Conservation (phyloP, 352 stramenopile genomes). For the Globisporangium iwayamae region DNA sequence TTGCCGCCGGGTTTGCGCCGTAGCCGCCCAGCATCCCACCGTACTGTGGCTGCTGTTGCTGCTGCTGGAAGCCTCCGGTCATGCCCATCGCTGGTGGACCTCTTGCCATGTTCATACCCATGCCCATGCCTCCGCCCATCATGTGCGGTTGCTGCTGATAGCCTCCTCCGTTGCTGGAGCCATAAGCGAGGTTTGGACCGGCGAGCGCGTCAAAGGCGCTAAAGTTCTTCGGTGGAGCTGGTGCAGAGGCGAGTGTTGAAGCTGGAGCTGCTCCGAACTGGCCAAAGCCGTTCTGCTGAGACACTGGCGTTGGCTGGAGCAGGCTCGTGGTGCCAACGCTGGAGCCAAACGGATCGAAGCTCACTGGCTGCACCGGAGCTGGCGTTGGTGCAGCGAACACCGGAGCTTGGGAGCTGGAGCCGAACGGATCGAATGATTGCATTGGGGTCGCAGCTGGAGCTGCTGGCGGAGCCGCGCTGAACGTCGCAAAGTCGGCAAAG, state of each 20-base stretch:
- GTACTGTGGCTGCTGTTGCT: constrained; percentile 21
- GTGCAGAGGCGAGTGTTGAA: constrained; percentile 8
- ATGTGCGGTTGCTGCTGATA: constrained; percentile 25
- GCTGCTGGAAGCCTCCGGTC: constrained; percentile 22
- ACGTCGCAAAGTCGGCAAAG: constrained; percentile 43
- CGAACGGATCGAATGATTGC: constrained; percentile 26
- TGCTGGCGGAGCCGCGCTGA: constrained; percentile 26
- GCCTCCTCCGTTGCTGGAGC: constrained; percentile 3
- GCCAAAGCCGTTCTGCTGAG: constrained; percentile 2
- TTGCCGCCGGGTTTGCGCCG: constrained; percentile 24
- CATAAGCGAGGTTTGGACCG: constrained; percentile 27
- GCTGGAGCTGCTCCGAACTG: constrained; percentile 17
- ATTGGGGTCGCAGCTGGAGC: constrained; percentile 11
- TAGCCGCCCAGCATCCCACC: constrained; percentile 24
- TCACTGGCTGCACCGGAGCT: constrained; percentile 11
- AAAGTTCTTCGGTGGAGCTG: constrained; percentile 39
- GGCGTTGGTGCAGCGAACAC: constrained; percentile 22
- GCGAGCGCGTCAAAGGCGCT: constrained; percentile 57
- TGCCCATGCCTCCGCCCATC: constrained; percentile 18
- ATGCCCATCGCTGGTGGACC: constrained; percentile 24
- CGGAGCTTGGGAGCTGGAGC: constrained; percentile 18
- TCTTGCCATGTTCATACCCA: constrained; percentile 17
- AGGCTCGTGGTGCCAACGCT: neutral
- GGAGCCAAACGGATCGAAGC: constrained; percentile 10
- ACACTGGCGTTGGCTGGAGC: neutral